A percentile compares a stretch with the other conserved stretches of the same genome.
phyloP scores from a whole-genome alignment of 805 yeast species.

The Candida anglica region DNA sequence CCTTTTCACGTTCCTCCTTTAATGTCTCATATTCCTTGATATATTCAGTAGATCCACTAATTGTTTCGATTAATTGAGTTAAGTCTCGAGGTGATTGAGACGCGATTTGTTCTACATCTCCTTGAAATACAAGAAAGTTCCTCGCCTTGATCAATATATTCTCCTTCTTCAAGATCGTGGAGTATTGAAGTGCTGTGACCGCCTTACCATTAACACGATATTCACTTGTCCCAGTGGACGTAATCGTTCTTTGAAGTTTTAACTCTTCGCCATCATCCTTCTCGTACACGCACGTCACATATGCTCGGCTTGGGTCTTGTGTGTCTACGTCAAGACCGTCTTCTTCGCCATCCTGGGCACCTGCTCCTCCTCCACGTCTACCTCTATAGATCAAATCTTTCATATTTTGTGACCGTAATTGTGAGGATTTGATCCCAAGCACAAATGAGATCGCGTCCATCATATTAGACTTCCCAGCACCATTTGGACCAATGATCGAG shows the following conservation, averaged over 20 bases:
- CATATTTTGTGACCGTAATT: slow-evolving; percentile 69
- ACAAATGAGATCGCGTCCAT: slow-evolving; percentile 97
- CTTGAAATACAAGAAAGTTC: slow-evolving; percentile 92
- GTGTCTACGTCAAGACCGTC: slow-evolving; percentile 14
- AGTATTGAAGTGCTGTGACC: slow-evolving; percentile 64
- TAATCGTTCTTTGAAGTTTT: slow-evolving; percentile 60
- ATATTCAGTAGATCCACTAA: slow-evolving; percentile 75
- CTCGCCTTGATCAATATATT: slow-evolving; percentile 84
- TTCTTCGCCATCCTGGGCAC: slow-evolving; percentile 9
- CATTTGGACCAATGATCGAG: slow-evolving; percentile 96
- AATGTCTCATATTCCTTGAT: slow-evolving; percentile 63
- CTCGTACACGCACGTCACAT: slow-evolving; percentile 76
- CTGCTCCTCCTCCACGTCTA: slow-evolving; percentile 20
- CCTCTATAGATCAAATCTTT: slow-evolving; percentile 84
- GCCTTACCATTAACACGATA: slow-evolving; percentile 60
- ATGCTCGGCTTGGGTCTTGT: slow-evolving; percentile 52
- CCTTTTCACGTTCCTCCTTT: slow-evolving; percentile 59
- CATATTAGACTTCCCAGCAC: slow-evolving; percentile 95
- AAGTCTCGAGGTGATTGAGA: slow-evolving; percentile 78
- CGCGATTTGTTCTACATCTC: slow-evolving; percentile 93
- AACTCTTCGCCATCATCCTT: slow-evolving; percentile 55
- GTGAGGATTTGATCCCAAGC: slow-evolving; percentile 73
- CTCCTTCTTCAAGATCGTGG: slow-evolving; percentile 63
- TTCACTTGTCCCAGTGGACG: slow-evolving; percentile 56
- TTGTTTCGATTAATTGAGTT: slow-evolving; percentile 69